Conservation (phyloP, 164 flowering plant species). For the Vitis labrusca region DNA sequence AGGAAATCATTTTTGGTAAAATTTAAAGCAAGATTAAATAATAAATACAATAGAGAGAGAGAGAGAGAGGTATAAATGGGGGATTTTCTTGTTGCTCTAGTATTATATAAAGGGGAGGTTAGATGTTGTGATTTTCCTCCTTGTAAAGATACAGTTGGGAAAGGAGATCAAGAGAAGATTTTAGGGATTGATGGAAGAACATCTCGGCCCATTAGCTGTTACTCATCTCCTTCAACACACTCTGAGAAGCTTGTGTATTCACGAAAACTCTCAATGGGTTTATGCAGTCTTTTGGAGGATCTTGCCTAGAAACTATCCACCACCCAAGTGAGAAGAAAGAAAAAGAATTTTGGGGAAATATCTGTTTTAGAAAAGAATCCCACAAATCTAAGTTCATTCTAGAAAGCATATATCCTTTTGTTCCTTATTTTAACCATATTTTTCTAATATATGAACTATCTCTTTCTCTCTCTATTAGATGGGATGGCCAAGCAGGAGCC, state of each 20-base stretch:
- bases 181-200: slow-evolving; percentile 64
- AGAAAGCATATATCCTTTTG: background rate
- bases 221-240: slow-evolving; percentile 98
- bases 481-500: slow-evolving; percentile 89
- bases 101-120: slow-evolving; percentile 41
- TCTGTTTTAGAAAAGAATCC: too few relatives aligned
- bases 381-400: background rate
- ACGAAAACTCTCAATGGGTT: slow-evolving; percentile 89
- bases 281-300: slow-evolving; percentile 99
- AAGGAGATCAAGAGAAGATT: background rate
- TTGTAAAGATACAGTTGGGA: slow-evolving; percentile 7
- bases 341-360: background rate
- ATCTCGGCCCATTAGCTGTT: slow-evolving; percentile 67
- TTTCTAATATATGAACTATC: background rate
- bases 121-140: slow-evolving; percentile 31
- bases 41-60: slow-evolving; percentile 14
- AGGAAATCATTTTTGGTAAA: slow-evolving; percentile 33
- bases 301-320: slow-evolving; percentile 95
- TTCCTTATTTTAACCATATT: background rate
- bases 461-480: slow-evolving; percentile 34
- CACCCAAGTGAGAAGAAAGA: slow-evolving; percentile 71
- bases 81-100: slow-evolving; percentile 29
- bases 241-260: slow-evolving; percentile 82
- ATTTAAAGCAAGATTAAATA: slow-evolving; percentile 24
- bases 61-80: slow-evolving; percentile 29